Percentiles rank a stretch among this genome's conserved stretches.
These are phyloP conservation scores for Paxillus ammoniavirescens DNA, from an alignment of 768 basidiomycete species.

Conservation along the genomic window DNA sequence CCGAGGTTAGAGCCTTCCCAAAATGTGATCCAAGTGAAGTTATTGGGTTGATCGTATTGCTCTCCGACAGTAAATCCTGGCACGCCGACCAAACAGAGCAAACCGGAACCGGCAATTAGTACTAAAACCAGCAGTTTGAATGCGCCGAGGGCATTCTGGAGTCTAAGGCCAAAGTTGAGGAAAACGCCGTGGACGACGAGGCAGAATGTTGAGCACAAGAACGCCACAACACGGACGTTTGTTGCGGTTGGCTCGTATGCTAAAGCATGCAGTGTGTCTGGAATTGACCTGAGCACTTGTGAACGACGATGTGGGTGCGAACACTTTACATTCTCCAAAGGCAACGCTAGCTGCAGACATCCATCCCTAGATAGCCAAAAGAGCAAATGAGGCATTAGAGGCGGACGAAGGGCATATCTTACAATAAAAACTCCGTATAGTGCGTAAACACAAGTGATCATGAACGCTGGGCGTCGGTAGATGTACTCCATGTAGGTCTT, in stretches of 20 bases:
- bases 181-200: conserved; percentile 55
- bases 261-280: conserved; percentile 61
- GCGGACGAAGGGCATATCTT: conserved; percentile 19
- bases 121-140: conserved; percentile 58
- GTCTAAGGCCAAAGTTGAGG: conserved; percentile 52
- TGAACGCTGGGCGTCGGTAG: conserved; percentile 57
- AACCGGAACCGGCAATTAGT: conserved; percentile 51
- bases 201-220: conserved; percentile 51
- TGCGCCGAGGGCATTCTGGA: conserved; percentile 63
- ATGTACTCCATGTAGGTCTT: conserved; percentile 76
- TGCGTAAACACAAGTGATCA: conserved; percentile 57
- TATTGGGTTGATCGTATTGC: conserved; percentile 53
- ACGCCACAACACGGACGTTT: conserved; percentile 50
- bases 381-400: not conserved
- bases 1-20: conserved; percentile 63
- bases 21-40: conserved; percentile 56
- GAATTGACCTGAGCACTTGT: not conserved
- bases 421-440: conserved; percentile 56
- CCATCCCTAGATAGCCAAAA: conserved; percentile 42
- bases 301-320: not conserved
- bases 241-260: conserved; percentile 42
- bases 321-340: conserved; percentile 65
- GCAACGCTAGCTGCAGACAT: conserved; percentile 60
- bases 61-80: conserved; percentile 49
- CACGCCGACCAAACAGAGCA: conserved; percentile 48